A percentile compares a stretch with the other conserved stretches of the same genome.
Evolutionary conservation across 2,329 filamentous ascomycete genomes (phyloP).

Genomic region (Apiospora phragmitis): DNA sequence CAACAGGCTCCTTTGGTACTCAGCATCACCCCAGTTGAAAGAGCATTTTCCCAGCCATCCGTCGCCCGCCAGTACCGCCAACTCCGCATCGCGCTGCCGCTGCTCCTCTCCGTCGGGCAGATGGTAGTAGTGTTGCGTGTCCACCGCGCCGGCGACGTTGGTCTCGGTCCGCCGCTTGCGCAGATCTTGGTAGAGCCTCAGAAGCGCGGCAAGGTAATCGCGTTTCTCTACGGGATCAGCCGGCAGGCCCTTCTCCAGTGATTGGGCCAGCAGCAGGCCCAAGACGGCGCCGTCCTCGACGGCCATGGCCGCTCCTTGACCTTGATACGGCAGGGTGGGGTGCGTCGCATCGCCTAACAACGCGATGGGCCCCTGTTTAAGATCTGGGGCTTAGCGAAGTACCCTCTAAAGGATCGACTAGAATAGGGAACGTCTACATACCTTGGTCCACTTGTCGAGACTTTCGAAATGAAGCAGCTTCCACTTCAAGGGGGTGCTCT

Average conservation of each 20-base stretch:
- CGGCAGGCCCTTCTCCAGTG: neutral
- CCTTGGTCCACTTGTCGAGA: constrained; percentile 2
- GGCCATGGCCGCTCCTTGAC: constrained; percentile 27
- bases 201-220: neutral
- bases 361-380: neutral
- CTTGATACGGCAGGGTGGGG: constrained; percentile 25
- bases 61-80: neutral
- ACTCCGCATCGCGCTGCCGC: neutral
- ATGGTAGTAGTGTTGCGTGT: neutral
- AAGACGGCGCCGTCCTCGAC: constrained; percentile 27
- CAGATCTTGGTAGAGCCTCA: neutral
- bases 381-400: neutral
- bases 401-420: neutral
- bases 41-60: neutral
- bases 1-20: neutral
- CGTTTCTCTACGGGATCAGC: neutral
- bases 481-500: constrained; percentile 1
- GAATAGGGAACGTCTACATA: neutral
- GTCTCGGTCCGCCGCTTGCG: constrained; percentile 6
- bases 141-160: neutral
- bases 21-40: neutral
- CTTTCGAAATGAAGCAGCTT: constrained; percentile 3
- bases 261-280: constrained; percentile 28
- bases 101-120: neutral
- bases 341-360: constrained; percentile 11